Evolutionary conservation across 2,329 filamentous ascomycete species (phyloP), one percentile per base, ranked within the genome.

Genomic region (Diplocarpon mali): DNA sequence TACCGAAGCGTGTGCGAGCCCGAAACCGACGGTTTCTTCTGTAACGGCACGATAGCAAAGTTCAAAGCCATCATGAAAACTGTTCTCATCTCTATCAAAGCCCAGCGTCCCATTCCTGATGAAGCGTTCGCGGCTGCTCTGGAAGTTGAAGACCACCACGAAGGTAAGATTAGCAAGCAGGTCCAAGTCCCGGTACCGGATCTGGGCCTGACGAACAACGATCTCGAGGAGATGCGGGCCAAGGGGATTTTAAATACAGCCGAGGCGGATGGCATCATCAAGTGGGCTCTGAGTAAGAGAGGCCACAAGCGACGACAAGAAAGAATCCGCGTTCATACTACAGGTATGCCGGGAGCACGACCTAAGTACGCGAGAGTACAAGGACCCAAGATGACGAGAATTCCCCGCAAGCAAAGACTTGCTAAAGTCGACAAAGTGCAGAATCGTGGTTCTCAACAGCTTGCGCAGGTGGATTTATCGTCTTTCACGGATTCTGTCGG

Each of bases 51-150:
- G 1, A 81, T 87, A 70, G 79, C 81, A 36, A 95, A 95, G 60
- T 80, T 82, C 36, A 88, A 89, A 57, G 79, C 83, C 2, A 80
- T 94, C 53, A 89, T 95, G 81, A 86, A 88, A 60, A 80, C 81
- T 39, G 95, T 94, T 65, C 80, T 95, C 58, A 71, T 80, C 10
- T 74, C 76, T 1, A 74, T 88, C 38, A 71, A 78, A 15, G 74
- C 75, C 37, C 69, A 71, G 8, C 69, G 74, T 20, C 65, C 66
- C 13, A 63, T 80, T 0, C 67, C 65, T 3, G 68, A 73, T 36
- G 62, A 64, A 14, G 69, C 70, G 34, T 71, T 74, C 46, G 64
- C 64, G 15, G 61, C 63, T 11, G 64, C 70, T 7, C 58, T 74
- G 34, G 47, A 62, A 51, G 35, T 64, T 58, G 53, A 62, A 29